phyloP scores from a whole-genome alignment of 768 basidiomycete species.

The Tulasnella sp. region DNA sequence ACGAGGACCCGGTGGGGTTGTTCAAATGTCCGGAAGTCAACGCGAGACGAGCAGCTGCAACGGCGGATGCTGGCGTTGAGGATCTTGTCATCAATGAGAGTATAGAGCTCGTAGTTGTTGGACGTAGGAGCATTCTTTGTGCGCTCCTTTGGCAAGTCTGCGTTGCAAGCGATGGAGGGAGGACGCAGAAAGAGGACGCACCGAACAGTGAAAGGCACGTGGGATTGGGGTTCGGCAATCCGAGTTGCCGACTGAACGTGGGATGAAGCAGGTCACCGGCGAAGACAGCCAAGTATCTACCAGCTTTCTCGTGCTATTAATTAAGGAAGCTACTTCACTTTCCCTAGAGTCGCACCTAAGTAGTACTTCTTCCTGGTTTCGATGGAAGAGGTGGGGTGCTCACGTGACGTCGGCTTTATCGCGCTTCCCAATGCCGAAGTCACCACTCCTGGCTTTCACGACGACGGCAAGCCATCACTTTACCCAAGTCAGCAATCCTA shows the following conservation, averaged over 20 bases:
- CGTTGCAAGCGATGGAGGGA: neutral
- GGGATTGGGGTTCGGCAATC: neutral
- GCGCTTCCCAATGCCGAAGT: too few species aligned
- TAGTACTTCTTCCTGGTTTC: too few species aligned
- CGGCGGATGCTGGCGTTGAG: neutral
- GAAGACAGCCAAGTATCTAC: too few species aligned
- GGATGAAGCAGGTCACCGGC: too few species aligned
- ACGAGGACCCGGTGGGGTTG: neutral
- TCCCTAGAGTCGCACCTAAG: too few species aligned
- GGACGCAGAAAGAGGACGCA: neutral
- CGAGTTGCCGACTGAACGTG: neutral
- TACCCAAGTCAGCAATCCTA: too few species aligned
- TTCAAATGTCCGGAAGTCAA: conserved; percentile 8
- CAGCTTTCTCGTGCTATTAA: too few species aligned
- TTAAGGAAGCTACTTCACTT: too few species aligned
- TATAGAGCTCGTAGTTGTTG: neutral
- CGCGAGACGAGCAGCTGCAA: conserved; percentile 8
- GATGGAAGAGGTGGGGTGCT: too few species aligned
- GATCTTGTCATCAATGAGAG: neutral
- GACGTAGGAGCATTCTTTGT: neutral
- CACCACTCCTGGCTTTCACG: too few species aligned
- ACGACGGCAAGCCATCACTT: too few species aligned
- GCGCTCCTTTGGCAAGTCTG: neutral
- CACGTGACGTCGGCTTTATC: too few species aligned
- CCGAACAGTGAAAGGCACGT: neutral